Conservation (phyloP, 2,329 filamentous ascomycete species). For the Talaromyces rugulosus region DNA sequence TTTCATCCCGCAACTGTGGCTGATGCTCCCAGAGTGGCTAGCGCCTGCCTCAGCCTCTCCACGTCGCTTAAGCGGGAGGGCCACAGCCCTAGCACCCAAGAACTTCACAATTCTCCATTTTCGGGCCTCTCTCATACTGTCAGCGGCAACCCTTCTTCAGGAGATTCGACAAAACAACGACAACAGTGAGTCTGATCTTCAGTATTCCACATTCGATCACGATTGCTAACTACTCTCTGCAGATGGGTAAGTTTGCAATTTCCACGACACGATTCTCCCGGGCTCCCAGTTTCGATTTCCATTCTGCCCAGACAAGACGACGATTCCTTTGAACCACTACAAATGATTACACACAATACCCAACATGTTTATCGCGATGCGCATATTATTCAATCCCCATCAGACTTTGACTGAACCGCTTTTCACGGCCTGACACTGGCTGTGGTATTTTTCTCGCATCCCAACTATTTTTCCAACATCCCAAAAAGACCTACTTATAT, state of each 20-base stretch:
- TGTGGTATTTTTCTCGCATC: not conserved
- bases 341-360: not conserved
- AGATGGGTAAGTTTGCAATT: conserved; percentile 59
- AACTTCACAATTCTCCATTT: conserved; percentile 40
- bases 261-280: not conserved
- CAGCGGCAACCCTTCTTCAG: conserved; percentile 31
- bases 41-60: conserved; percentile 20
- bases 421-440: not conserved
- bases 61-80: conserved; percentile 41
- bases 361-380: not conserved
- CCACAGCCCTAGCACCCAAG: conserved; percentile 41
- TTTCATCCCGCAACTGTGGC: conserved; percentile 13
- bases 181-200: conserved; percentile 17
- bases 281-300: not conserved
- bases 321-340: not conserved
- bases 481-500: not conserved
- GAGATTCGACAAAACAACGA: conserved; percentile 43
- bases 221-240: conserved; percentile 19
- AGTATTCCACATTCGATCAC: conserved; percentile 15
- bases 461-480: not conserved
- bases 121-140: conserved; percentile 19
- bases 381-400: not conserved
- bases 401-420: not conserved
- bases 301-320: not conserved
- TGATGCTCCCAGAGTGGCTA: conserved; percentile 22